phyloP scores from a whole-genome alignment of 257 asterid species.

The Scutellaria galericulata region DNA sequence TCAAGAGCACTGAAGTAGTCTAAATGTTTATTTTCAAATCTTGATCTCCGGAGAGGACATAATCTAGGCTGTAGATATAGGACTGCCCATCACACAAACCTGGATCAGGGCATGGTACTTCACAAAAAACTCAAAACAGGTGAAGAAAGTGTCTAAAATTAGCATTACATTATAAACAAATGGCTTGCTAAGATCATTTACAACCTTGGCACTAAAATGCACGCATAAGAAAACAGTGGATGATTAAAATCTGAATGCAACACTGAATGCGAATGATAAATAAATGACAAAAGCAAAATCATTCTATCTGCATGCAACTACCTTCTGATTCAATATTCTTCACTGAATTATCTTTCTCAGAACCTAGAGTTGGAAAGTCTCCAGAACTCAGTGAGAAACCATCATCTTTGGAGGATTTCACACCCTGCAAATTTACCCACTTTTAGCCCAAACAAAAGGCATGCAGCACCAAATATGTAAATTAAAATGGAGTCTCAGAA shows the following conservation, averaged over 20 bases:
- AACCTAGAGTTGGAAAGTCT: constrained; percentile 91
- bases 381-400: constrained; percentile 83
- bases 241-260: constrained; percentile 27
- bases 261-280: constrained; percentile 11
- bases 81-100: constrained; percentile 16
- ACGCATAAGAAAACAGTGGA: constrained; percentile 2
- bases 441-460: constrained; percentile 23
- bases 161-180: constrained; percentile 22
- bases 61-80: constrained; percentile 22
- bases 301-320: constrained; percentile 35
- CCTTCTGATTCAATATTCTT: constrained; percentile 70
- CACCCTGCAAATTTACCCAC: constrained; percentile 63
- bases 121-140: constrained; percentile 5
- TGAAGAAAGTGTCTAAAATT: constrained; percentile 18
- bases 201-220: constrained; percentile 26
- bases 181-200: constrained; percentile 16
- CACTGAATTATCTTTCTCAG: constrained; percentile 64
- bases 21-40: neutral
- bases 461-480: constrained; percentile 21
- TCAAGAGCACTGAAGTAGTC: constrained; percentile 6
- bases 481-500: constrained; percentile 1
- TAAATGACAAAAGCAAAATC: neutral
- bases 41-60: neutral
- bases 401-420: constrained; percentile 65
- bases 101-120: neutral